Conservation (phyloP, 768 basidiomycete species). For the Rhizopogon vesiculosus region DNA sequence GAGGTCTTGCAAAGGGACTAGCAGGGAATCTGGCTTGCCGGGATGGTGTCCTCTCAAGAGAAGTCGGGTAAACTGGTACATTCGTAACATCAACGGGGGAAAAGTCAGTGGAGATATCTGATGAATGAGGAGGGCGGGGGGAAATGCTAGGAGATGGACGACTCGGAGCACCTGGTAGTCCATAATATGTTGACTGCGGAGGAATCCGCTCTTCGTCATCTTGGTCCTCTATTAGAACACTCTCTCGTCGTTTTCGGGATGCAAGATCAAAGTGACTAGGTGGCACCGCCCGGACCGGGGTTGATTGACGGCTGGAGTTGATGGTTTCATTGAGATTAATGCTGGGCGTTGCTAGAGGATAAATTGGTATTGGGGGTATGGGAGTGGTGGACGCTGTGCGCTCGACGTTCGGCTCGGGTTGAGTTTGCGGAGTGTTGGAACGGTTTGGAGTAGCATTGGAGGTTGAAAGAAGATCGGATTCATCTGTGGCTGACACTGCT, state of each 20-base stretch:
- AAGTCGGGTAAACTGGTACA: constrained; percentile 43
- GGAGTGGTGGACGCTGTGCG: constrained; percentile 25
- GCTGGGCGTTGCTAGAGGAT: constrained; percentile 20
- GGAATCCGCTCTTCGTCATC: constrained; percentile 48
- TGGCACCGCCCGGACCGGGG: constrained; percentile 29
- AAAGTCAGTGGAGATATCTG: constrained; percentile 49
- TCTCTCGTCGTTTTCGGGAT: constrained; percentile 43
- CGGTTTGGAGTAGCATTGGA: constrained; percentile 59
- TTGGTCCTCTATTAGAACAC: constrained; percentile 67
- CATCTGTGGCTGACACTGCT: constrained; percentile 39
- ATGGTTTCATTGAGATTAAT: constrained; percentile 25
- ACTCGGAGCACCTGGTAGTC: constrained; percentile 39
- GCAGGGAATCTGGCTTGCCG: constrained; percentile 57
- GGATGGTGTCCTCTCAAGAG: constrained; percentile 40
- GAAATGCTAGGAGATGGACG: constrained; percentile 26
- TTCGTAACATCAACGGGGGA: constrained; percentile 34
- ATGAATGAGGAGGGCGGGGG: constrained; percentile 42
- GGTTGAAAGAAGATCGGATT: constrained; percentile 35
- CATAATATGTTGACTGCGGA: constrained; percentile 32
- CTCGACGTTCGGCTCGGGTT: constrained; percentile 19
- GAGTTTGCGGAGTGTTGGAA: constrained; percentile 47
- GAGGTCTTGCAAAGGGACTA: constrained; percentile 69
- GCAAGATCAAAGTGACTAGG: constrained; percentile 34
- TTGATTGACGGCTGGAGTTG: constrained; percentile 26
- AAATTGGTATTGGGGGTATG: constrained; percentile 25